Conservation (phyloP, 2,329 filamentous ascomycete species). For the Paecilomyces variotii region DNA sequence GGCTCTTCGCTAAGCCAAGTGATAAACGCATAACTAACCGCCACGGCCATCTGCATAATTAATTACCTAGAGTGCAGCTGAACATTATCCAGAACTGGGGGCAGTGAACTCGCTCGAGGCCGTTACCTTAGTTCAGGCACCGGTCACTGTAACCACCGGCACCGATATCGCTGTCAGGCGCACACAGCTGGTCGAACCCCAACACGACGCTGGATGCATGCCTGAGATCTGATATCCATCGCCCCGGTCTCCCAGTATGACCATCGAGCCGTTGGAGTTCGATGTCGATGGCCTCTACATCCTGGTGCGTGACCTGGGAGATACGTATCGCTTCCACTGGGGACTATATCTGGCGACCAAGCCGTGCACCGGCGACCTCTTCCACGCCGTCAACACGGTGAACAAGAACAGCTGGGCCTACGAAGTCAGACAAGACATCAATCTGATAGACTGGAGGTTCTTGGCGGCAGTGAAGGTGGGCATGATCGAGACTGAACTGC, state of each 20-base stretch:
- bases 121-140: neutral
- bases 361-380: slow-evolving; percentile 7
- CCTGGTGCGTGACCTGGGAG: slow-evolving; percentile 11
- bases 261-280: slow-evolving; percentile 3
- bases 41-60: neutral
- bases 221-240: neutral
- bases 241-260: slow-evolving; percentile 5
- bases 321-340: slow-evolving; percentile 15
- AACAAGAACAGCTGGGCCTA: slow-evolving; percentile 9
- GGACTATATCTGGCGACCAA: slow-evolving; percentile 13
- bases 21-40: neutral
- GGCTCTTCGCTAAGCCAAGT: neutral
- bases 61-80: neutral
- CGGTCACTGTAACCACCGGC: neutral
- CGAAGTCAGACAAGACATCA: slow-evolving; percentile 5
- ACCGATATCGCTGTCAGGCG: neutral
- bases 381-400: slow-evolving; percentile 12
- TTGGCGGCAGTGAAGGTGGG: slow-evolving; percentile 15
- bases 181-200: neutral
- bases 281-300: slow-evolving; percentile 15
- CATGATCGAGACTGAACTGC: slow-evolving; percentile 9
- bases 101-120: neutral
- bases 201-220: neutral
- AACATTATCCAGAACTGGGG: neutral
- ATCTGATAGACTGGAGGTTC: slow-evolving; percentile 5